A percentile compares a stretch with the other conserved stretches of the same genome.
These are phyloP conservation scores for Phytophthora parvispora DNA, from an alignment of 352 stramenopile species.

Conservation along the genomic window DNA sequence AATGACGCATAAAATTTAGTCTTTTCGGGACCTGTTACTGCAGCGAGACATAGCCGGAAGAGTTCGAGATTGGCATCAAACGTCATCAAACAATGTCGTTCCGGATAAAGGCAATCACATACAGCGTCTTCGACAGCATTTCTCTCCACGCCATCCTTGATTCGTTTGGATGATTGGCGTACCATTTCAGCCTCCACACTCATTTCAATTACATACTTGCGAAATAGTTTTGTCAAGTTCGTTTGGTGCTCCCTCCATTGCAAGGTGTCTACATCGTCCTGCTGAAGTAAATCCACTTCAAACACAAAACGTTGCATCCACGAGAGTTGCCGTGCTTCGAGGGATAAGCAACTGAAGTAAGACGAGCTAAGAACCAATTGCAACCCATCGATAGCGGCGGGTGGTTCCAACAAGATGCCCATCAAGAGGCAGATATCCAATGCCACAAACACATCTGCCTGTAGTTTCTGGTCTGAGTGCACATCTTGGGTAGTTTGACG, in stretches of 20 bases:
- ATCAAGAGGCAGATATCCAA: constrained; percentile 63
- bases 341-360: constrained; percentile 35
- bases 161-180: constrained; percentile 30
- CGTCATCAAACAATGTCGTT: constrained; percentile 40
- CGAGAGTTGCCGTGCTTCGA: constrained; percentile 46
- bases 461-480: background rate
- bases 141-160: constrained; percentile 27
- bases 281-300: constrained; percentile 40
- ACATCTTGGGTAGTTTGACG: constrained; percentile 2
- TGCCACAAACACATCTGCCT: constrained; percentile 47
- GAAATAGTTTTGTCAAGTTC: constrained; percentile 42
- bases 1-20: constrained; percentile 45
- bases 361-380: constrained; percentile 48
- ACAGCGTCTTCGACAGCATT: constrained; percentile 45
- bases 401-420: constrained; percentile 42
- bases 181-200: constrained; percentile 42
- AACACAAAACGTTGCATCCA: constrained; percentile 64
- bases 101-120: constrained; percentile 54
- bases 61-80: constrained; percentile 42
- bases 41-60: constrained; percentile 47
- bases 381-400: constrained; percentile 46
- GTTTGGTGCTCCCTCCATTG: constrained; percentile 17
- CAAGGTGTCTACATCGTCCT: constrained; percentile 8
- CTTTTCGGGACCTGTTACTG: constrained; percentile 39
- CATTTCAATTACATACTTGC: constrained; percentile 55